A percentile compares a stretch with the other conserved stretches of the same genome.
Conservation (phyloP, 805 yeast species). For the Candida sanyiensis region DNA sequence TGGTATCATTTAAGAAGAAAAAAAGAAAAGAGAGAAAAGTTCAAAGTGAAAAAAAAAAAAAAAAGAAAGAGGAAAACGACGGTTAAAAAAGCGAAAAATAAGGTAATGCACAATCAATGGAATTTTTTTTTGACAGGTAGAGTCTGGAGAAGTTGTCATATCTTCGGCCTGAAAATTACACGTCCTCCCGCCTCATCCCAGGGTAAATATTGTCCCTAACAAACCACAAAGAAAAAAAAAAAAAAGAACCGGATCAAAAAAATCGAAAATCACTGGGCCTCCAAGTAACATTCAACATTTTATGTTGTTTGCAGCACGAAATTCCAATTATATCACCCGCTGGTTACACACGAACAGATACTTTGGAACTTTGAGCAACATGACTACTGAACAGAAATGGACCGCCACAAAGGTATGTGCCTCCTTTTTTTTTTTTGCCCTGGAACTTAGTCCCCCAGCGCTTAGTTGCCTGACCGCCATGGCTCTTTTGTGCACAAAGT, state of each 20-base stretch:
- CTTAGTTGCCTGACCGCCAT: neutral
- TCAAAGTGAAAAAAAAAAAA: no score
- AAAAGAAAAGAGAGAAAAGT: no score
- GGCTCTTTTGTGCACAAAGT: neutral
- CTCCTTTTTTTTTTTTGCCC: neutral
- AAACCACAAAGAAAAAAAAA: neutral
- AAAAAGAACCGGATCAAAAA: slow-evolving; percentile 4
- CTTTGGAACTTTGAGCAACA: slow-evolving; percentile 15
- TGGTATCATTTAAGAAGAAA: no score
- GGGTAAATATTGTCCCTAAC: slow-evolving; percentile 15
- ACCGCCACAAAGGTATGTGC: slow-evolving; percentile 25
- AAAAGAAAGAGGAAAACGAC: no score
- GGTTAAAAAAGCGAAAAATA: no score
- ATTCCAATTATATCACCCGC: slow-evolving; percentile 10
- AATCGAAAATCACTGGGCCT: neutral
- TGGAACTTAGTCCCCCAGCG: neutral
- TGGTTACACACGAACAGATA: slow-evolving; percentile 8
- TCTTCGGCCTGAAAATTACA: slow-evolving; percentile 6
- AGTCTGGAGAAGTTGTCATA: neutral
- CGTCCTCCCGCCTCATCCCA: neutral
- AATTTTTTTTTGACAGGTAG: no score
- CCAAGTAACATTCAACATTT: slow-evolving; percentile 4
- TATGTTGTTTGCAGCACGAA: slow-evolving; percentile 16
- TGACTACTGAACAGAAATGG: slow-evolving; percentile 29
- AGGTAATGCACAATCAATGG: no score